Conservation (phyloP, 1,284 basidiomycete genomes). For the Tilletia indica region DNA sequence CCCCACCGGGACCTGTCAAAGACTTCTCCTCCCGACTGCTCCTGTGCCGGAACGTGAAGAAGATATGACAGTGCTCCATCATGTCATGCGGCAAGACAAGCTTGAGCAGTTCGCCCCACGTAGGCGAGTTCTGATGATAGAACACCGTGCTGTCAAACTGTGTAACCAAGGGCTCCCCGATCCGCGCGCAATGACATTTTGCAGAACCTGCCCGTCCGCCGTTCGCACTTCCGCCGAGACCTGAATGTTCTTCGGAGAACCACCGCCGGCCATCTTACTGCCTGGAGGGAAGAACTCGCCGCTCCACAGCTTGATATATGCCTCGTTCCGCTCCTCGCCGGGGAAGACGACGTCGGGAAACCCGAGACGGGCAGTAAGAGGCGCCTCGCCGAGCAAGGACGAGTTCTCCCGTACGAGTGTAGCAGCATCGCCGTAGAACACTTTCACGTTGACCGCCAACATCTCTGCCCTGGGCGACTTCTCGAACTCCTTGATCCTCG, state of each 20-base stretch:
- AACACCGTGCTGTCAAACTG: constrained; percentile 82
- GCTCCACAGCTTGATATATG: constrained; percentile 71
- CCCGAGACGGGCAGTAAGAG: constrained; percentile 81
- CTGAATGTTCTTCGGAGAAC: constrained; percentile 68
- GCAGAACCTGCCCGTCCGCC: constrained; percentile 70
- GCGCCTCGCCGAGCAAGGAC: constrained; percentile 76
- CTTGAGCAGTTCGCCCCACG: constrained; percentile 90
- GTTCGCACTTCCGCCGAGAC: constrained; percentile 85
- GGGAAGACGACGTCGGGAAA: constrained; percentile 97
- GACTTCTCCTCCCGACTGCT: constrained; percentile 58
- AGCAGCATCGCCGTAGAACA: constrained; percentile 77
- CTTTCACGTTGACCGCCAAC: constrained; percentile 82
- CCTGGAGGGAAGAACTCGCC: constrained; percentile 47
- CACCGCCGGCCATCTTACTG: constrained; percentile 42
- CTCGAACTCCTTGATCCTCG: constrained; percentile 75
- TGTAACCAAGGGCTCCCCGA: constrained; percentile 74
- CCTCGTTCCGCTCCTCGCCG: constrained; percentile 84
- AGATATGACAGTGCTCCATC: constrained; percentile 80
- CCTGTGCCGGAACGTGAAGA: constrained; percentile 88
- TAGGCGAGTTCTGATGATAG: constrained; percentile 62
- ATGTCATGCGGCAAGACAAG: constrained; percentile 70
- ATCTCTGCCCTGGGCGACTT: constrained; percentile 82
- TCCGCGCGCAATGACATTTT: constrained; percentile 76
- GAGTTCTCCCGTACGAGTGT: constrained; percentile 80
- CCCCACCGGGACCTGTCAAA: neutral